These are phyloP conservation scores for Calonectria leucothoes DNA, from an alignment of 2,329 filamentous ascomycete species.

Conservation along the genomic window DNA sequence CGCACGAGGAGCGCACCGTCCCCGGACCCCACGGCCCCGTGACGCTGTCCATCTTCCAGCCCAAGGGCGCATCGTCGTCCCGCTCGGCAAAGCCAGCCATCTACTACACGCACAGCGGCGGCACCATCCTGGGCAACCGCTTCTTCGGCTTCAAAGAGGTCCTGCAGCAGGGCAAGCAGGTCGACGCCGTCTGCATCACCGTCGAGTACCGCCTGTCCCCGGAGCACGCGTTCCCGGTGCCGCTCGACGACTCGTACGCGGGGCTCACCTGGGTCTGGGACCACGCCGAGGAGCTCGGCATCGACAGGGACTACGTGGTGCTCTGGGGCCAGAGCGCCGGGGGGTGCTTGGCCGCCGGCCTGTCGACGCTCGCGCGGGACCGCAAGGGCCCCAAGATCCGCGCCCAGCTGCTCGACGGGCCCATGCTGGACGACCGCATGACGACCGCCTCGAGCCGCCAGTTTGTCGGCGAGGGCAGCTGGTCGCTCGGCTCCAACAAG, in stretches of 20 bases:
- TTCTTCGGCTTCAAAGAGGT: slow-evolving; percentile 35
- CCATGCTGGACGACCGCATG: slow-evolving; percentile 59
- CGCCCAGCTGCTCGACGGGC: slow-evolving; percentile 56
- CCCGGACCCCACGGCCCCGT: slow-evolving; percentile 31
- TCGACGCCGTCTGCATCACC: slow-evolving; percentile 35
- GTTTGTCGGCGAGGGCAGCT: slow-evolving; percentile 48
- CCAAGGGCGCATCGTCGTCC: not conserved
- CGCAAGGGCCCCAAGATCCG: slow-evolving; percentile 45
- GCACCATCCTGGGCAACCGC: slow-evolving; percentile 36
- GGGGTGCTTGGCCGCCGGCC: slow-evolving; percentile 52
- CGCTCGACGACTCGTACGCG: slow-evolving; percentile 42
- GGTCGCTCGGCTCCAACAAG: slow-evolving; percentile 51
- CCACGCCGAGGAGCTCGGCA: slow-evolving; percentile 51
- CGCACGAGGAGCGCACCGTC: slow-evolving; percentile 33
- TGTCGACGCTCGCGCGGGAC: slow-evolving; percentile 53
- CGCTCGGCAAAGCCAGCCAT: slow-evolving; percentile 28
- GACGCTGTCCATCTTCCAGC: slow-evolving; percentile 36
- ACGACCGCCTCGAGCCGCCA: slow-evolving; percentile 46
- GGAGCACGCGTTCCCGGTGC: slow-evolving; percentile 34
- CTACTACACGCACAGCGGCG: slow-evolving; percentile 38
- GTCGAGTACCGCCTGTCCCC: slow-evolving; percentile 44
- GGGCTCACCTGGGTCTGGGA: slow-evolving; percentile 49
- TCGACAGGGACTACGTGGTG: slow-evolving; percentile 53
- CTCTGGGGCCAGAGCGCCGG: slow-evolving; percentile 58
- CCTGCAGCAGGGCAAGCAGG: slow-evolving; percentile 28